A percentile compares a stretch with the other conserved stretches of the same genome.
These are phyloP conservation scores for Wickerhamomyces alni DNA, from an alignment of 805 yeast genomes.

Conservation along the genomic window DNA sequence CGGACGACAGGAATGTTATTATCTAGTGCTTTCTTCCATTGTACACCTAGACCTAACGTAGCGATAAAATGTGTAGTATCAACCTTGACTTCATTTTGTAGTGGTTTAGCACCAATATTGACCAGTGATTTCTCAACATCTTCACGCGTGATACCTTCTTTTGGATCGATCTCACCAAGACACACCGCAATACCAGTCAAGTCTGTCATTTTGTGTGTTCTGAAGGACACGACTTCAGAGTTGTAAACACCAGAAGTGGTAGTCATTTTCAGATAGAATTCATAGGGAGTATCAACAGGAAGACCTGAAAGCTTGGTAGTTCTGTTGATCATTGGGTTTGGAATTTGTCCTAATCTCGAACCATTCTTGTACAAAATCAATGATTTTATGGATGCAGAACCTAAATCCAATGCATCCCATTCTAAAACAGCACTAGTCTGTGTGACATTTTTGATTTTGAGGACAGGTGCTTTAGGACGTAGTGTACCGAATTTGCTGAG, in stretches of 20 bases:
- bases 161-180: slow-evolving; percentile 68
- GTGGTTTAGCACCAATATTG: slow-evolving; percentile 78
- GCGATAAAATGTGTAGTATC: slow-evolving; percentile 95
- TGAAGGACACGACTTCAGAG: slow-evolving; percentile 62
- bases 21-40: slow-evolving; percentile 73
- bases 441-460: slow-evolving; percentile 71
- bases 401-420: slow-evolving; percentile 85
- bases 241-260: slow-evolving; percentile 86
- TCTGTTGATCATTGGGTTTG: slow-evolving; percentile 70
- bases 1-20: slow-evolving; percentile 88
- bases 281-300: slow-evolving; percentile 77
- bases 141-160: slow-evolving; percentile 34
- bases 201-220: slow-evolving; percentile 95
- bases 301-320: slow-evolving; percentile 88
- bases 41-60: slow-evolving; percentile 64
- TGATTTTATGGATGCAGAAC: slow-evolving; percentile 74
- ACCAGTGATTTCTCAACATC: slow-evolving; percentile 60
- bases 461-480: slow-evolving; percentile 65
- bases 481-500: slow-evolving; percentile 64
- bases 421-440: slow-evolving; percentile 93
- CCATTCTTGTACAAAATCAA: slow-evolving; percentile 70
- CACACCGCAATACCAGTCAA: slow-evolving; percentile 89
- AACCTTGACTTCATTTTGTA: slow-evolving; percentile 67
- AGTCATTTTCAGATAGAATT: slow-evolving; percentile 71
- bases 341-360: slow-evolving; percentile 71